These are phyloP conservation scores for maize (Zea mays) DNA, from an alignment of 176 grass and related monocot genomes.

Conservation along the genomic window Zm-B73-REFERENCE-NAM-5.0 NC_050098.1:236909501-236910000, in stretches of 20 bases:
- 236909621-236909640: background rate
- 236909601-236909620: background rate
- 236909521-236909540: background rate
- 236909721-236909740: background rate
- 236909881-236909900: background rate
- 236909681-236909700: background rate
- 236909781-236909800: background rate
- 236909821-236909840: background rate
- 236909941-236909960: background rate
- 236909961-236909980: background rate
- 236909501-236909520: background rate
- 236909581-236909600: background rate
- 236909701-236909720: background rate
- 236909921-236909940: background rate
- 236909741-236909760: background rate
- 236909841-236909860: background rate
- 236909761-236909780: background rate
- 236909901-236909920: background rate
- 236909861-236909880: background rate
- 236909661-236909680: conserved; percentile 3
- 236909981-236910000: background rate
- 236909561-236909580: background rate
- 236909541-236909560: conserved; percentile 1
- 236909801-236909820: no score
- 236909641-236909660: background rate